Conservation (phyloP, 495 filamentous ascomycete genomes). For the Halenospora varia region DNA sequence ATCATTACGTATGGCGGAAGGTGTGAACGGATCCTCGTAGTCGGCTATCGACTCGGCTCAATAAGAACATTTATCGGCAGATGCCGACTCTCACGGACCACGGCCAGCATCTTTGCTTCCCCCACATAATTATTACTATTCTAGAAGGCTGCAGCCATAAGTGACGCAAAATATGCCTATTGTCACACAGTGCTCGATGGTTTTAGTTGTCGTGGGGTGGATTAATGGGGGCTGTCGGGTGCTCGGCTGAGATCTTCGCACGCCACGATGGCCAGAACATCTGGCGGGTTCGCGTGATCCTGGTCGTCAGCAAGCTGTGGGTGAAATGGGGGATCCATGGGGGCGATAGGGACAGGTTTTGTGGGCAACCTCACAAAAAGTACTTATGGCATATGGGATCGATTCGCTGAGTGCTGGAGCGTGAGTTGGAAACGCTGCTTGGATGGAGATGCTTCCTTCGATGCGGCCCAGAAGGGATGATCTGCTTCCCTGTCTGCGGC, state of each 20-base stretch:
- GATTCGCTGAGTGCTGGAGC: no score
- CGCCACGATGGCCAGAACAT: not conserved
- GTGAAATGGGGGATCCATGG: not conserved
- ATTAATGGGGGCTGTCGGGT: not conserved
- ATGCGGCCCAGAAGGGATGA: not conserved
- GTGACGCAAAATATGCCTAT: not conserved
- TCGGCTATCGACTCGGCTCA: not conserved
- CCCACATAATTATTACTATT: no score
- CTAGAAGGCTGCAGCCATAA: no score
- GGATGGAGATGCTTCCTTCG: not conserved
- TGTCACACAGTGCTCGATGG: not conserved
- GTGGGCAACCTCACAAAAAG: not conserved
- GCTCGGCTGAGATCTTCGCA: not conserved
- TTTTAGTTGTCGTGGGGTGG: not conserved
- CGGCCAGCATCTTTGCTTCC: no score
- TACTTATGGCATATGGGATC: not conserved
- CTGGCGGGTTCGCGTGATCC: not conserved
- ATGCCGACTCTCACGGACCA: no score
- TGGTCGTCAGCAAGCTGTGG: not conserved
- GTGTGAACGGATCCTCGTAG: not conserved
- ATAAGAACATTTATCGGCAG: not conserved
- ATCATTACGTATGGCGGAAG: not conserved
- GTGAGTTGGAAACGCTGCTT: no score
- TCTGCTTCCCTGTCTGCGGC: not conserved
- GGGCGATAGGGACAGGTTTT: not conserved